Evolutionary conservation across 768 basidiomycete species (phyloP).

Genomic region (Pisolithus marmoratus): DNA sequence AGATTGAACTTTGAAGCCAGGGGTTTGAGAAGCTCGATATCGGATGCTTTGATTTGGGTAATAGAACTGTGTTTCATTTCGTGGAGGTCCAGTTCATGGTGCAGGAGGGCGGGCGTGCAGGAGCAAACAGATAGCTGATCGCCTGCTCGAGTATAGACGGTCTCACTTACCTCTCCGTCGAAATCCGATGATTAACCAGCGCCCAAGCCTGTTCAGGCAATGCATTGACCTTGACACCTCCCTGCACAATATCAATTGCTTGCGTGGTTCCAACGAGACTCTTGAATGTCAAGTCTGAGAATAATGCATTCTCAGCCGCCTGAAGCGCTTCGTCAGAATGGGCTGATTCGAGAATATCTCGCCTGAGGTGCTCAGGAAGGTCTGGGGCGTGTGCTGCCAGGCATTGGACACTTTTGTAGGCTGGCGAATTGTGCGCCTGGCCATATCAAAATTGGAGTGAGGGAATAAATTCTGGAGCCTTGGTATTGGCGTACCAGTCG

Average conservation of each 20-base stretch:
- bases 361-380: constrained; percentile 43
- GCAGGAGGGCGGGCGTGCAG: too few relatives aligned
- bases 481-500: constrained; percentile 38
- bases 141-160: neutral
- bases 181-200: constrained; percentile 68
- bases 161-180: constrained; percentile 45
- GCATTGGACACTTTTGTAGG: constrained; percentile 62
- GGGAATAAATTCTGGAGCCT: neutral
- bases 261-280: constrained; percentile 57
- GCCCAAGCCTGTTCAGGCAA: constrained; percentile 71
- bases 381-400: constrained; percentile 54
- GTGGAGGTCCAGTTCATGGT: too few relatives aligned
- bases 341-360: constrained; percentile 40
- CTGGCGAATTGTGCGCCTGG: constrained; percentile 50
- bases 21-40: constrained; percentile 36
- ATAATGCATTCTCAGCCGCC: constrained; percentile 43
- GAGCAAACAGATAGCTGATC: neutral
- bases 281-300: constrained; percentile 34
- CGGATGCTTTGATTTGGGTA: constrained; percentile 38
- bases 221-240: constrained; percentile 71
- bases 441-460: neutral
- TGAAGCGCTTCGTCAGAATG: constrained; percentile 47
- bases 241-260: constrained; percentile 67
- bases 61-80: constrained; percentile 25
- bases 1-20: constrained; percentile 52